Evolutionary conservation across 176 grass and related monocot species (phyloP), one percentile per base, ranked within the genome.

Genomic region (Rhynchospora tenuis): DNA sequence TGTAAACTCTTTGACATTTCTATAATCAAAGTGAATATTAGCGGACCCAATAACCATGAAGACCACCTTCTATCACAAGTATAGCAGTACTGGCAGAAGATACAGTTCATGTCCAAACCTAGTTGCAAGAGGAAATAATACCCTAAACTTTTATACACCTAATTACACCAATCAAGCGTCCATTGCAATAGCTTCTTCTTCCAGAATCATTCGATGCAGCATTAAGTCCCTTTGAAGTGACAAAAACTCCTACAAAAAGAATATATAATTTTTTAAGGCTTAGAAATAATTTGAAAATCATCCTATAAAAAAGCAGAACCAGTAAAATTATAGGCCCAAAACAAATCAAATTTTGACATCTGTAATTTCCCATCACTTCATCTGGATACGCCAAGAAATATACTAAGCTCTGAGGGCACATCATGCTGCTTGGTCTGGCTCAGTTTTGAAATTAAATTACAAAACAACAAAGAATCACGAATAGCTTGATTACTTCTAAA

Each of bases 221-320:
- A 88, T 86, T 42, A 67, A 91, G 69, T 98, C 92, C 86, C 95
- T 94, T 84, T 94, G 85, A 22, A 98, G 91, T 79, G 91, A 84
- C 58, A 98, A 89, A 82, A 98, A 94, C 69, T 94, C 95, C 95
- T 98, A 81, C 45, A 72, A 80, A 86, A 86, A 83, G 17, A 4
- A 26, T 31, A 56, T 45, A 46, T 77, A 28, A 28, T 29, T 14
- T 15, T 46, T 77, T 17, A 54, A 17, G 0, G 13, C 73, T 15
- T 76, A 17, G 7, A 33, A 77, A 56, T 76, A 76, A 31, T 51
- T 77, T 38, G 19, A 31, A 77, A 56, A 31, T 17, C 13, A 23
- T 15, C 29, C 73, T 55, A 55, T 22, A 77, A n/a, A 28, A 26
- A 77, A 73, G n/a, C 59, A 61, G 66, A 70, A 77, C 23, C 24